Evolutionary conservation across 2,329 filamentous ascomycete species (phyloP).

Genomic region (Trichoderma aggressivum): DNA sequence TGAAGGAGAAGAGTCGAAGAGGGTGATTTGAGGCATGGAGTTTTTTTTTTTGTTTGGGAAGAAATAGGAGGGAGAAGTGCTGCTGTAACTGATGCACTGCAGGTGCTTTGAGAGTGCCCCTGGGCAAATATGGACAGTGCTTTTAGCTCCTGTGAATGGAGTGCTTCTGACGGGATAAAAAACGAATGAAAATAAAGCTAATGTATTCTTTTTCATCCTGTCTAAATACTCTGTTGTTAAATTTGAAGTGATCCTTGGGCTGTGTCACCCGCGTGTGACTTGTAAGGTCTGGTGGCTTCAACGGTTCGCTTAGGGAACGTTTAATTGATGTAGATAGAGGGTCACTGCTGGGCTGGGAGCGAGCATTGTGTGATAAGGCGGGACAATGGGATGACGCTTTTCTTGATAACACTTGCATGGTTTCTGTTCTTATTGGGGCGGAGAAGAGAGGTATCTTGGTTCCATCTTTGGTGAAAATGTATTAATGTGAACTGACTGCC

Average conservation of each 20-base stretch:
- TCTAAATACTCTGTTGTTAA: background rate
- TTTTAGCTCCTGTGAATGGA: background rate
- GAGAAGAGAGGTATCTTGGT: background rate
- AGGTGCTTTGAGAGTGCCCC: background rate
- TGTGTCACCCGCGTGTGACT: background rate
- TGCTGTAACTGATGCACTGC: background rate
- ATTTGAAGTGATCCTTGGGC: background rate
- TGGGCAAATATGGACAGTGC: background rate
- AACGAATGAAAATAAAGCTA: background rate
- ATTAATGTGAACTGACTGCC: background rate
- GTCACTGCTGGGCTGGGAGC: background rate
- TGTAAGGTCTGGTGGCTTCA: background rate
- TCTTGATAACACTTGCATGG: background rate
- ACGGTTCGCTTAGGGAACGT: background rate
- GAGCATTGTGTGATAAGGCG: background rate
- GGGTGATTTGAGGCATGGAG: background rate
- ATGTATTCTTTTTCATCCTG: background rate
- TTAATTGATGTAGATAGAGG: background rate
- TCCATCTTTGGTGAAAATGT: background rate
- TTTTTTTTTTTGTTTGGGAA: background rate
- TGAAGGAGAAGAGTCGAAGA: background rate
- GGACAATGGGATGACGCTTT: background rate
- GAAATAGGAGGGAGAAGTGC: background rate
- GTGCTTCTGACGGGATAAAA: background rate
- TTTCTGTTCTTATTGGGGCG: background rate